Evolutionary conservation across 441 rosid species (phyloP), one percentile per base, ranked within the genome.

Genomic region (Theobroma grandiflorum): DNA sequence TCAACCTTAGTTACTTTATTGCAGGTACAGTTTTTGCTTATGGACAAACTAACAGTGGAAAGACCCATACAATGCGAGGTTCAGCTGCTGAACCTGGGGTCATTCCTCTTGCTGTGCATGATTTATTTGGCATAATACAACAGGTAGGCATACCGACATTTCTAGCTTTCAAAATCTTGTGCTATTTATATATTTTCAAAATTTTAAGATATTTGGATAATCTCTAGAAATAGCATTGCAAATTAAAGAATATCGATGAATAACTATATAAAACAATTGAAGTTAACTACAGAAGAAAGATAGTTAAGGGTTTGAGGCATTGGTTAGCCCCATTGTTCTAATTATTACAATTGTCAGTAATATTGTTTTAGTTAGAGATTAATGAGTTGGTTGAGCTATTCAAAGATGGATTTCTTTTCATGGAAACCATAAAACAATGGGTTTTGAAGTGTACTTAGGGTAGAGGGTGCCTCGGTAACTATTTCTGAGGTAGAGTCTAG

Each of bases 31-130:
- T 93, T 53, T 96, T 96, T 88, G 99, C 98, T 43, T 96, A 96
- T 69, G 99, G 99, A 50, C 98, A 96, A 80, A 96, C 99, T 6
- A 95, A 93, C 65, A 96, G 98, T 63, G 99, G 98, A 20, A 96
- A 96, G 92, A 96, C 99, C 0, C 94, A 93, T 78, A 96, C 99
- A 4, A 96, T 96, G 99, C 91, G 98, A 59, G 99, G 99, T 62
- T 88, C 98, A 1, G 79, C 66, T n/a, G 38, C 58, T 37, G 99
- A 96, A 83, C 96, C 89, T 2, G 99, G 99, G 38, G 96, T 96
- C 75, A 95, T 96, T 67, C 98, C 96, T 77, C 92, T 89, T 12
- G 96, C 98, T 2, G 95, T 96, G 8, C 83, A 86, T 57, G 95
- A 92, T 86, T 82, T 96, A 72, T 96, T 96, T 66, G 76, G 87